Percentiles rank a stretch among this genome's conserved stretches.
phyloP scores from a whole-genome alignment of 1,284 basidiomycete species.

The Rhodofomes roseus region DNA sequence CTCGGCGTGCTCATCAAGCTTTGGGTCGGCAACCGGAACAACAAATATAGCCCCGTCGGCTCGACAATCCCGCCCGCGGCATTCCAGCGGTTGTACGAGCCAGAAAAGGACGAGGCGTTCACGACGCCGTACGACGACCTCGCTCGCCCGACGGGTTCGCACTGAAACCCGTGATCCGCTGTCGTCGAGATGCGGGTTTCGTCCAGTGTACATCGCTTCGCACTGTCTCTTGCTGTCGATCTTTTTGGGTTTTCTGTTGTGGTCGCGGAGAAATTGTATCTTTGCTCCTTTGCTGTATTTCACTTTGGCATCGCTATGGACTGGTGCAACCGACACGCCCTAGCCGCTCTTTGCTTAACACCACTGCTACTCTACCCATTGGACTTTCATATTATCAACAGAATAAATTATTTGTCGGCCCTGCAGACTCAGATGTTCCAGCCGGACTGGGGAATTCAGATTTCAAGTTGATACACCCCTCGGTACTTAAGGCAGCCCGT shows the following conservation, averaged over 20 bases:
- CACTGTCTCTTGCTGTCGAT: not conserved
- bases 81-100: conserved; percentile 4
- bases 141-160: conserved; percentile 3
- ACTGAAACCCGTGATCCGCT: not conserved
- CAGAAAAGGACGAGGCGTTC: conserved; percentile 5
- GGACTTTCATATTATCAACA: not conserved
- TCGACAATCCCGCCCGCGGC: not conserved
- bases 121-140: conserved; percentile 7
- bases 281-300: not conserved
- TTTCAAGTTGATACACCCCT: too few relatives aligned
- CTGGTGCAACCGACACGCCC: not conserved
- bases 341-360: not conserved
- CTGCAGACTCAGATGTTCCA: not conserved
- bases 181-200: too few relatives aligned
- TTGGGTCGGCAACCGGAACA: not conserved
- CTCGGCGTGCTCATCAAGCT: conserved; percentile 9
- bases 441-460: too few relatives aligned
- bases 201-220: too few relatives aligned
- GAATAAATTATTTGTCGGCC: not conserved
- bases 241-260: not conserved
- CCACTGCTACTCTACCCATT: not conserved
- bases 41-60: conserved; percentile 2
- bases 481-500: too few relatives aligned
- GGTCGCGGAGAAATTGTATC: not conserved
- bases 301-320: not conserved